Evolutionary conservation across 1,139 yeast species (phyloP).

Genomic region (Pichiaceae sp.): DNA sequence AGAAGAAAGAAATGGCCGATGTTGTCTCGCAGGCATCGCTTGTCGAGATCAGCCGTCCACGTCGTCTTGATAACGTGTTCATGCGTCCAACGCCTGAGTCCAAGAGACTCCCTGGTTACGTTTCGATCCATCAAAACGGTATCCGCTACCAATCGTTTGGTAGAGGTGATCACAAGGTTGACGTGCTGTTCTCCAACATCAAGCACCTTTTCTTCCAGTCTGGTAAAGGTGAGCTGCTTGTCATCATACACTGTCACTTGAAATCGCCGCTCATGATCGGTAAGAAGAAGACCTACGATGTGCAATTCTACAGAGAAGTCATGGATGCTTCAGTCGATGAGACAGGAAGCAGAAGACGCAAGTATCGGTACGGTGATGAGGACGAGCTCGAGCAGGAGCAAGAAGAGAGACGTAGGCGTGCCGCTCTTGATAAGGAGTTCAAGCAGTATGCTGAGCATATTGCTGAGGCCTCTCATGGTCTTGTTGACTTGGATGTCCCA

Average conservation of each 20-base stretch:
- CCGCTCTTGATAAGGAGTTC: conserved; percentile 86
- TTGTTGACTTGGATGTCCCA: conserved; percentile 85
- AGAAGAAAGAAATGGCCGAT: conserved; percentile 87
- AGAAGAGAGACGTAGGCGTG: conserved; percentile 91
- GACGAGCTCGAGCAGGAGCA: conserved; percentile 98
- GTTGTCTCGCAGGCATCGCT: conserved; percentile 89
- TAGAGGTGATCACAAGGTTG: conserved; percentile 79
- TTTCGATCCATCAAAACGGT: conserved; percentile 94
- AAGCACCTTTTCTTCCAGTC: conserved; percentile 95
- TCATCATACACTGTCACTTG: conserved; percentile 84
- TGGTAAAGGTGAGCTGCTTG: conserved; percentile 89
- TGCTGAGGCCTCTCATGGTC: conserved; percentile 76
- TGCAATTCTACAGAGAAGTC: conserved; percentile 95
- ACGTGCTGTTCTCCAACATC: conserved; percentile 80
- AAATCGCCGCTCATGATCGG: conserved; percentile 93
- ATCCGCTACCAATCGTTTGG: conserved; percentile 82
- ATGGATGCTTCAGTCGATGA: conserved; percentile 95
- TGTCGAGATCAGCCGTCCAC: conserved; percentile 75
- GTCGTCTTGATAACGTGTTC: conserved; percentile 79
- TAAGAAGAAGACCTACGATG: conserved; percentile 89
- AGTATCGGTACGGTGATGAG: conserved; percentile 92
- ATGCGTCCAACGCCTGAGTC: conserved; percentile 96
- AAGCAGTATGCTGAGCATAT: conserved; percentile 83
- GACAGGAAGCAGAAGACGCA: conserved; percentile 87
- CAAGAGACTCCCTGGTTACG: conserved; percentile 84